Evolutionary conservation across 1,139 yeast genomes (phyloP).

Genomic region (Taphrina deformans): DNA sequence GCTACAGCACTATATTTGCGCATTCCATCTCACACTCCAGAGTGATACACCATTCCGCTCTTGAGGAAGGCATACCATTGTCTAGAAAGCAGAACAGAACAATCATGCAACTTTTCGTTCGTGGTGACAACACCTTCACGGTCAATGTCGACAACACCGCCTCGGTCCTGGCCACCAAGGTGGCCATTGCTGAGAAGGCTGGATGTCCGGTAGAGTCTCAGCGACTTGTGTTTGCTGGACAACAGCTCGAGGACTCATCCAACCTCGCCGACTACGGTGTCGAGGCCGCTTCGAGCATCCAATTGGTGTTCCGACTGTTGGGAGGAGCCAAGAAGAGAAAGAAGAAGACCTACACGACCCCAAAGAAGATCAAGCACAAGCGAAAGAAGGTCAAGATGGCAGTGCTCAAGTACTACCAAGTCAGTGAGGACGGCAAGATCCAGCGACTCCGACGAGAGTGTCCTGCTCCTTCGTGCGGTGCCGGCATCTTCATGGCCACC

Average conservation of each 20-base stretch:
- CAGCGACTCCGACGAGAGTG: conserved; percentile 99
- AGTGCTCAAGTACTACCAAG: conserved; percentile 99
- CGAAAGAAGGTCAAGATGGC: conserved; percentile 99
- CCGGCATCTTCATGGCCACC: conserved; percentile 90
- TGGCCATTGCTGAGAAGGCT: conserved; percentile 99
- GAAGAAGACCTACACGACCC: conserved; percentile 99
- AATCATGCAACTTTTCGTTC: conserved; percentile 56
- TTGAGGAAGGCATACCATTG: conserved; percentile 18
- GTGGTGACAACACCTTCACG: conserved; percentile 99
- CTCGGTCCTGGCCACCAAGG: conserved; percentile 98
- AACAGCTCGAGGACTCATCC: conserved; percentile 99
- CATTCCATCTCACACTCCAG: background rate
- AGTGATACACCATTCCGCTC: background rate
- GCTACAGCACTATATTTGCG: background rate
- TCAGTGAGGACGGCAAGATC: conserved; percentile 96
- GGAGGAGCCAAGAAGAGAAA: conserved; percentile 99
- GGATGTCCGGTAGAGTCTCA: conserved; percentile 99
- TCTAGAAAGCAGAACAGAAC: conserved; percentile 12
- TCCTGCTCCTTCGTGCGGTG: conserved; percentile 89
- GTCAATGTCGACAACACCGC: conserved; percentile 91
- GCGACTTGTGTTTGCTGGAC: conserved; percentile 99
- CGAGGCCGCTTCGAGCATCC: conserved; percentile 98
- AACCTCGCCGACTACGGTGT: conserved; percentile 99
- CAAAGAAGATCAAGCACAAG: conserved; percentile 99
- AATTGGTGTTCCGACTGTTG: conserved; percentile 97